Percentiles rank a stretch among this genome's conserved stretches.
These are phyloP conservation scores for Cercospora janseana DNA, from an alignment of 2,329 filamentous ascomycete genomes.

Conservation along the genomic window DNA sequence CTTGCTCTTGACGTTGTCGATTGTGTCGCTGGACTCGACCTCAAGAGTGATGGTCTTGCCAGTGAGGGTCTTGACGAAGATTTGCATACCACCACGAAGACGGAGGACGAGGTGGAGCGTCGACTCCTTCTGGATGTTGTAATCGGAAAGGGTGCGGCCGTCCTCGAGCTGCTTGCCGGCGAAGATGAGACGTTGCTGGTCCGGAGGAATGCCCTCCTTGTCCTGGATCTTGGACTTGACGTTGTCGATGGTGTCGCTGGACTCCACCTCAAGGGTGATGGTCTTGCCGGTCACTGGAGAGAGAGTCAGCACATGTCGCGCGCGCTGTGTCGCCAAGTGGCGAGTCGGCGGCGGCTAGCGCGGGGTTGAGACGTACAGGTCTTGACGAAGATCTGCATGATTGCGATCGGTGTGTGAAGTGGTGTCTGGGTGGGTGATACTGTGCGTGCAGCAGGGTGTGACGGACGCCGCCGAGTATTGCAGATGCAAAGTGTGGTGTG, in stretches of 20 bases:
- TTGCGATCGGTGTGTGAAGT: constrained; percentile 33
- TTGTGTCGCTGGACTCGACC: constrained; percentile 98
- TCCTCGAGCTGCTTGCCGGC: constrained; percentile 96
- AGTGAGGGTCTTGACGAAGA: constrained; percentile 99
- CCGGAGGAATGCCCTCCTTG: constrained; percentile 94
- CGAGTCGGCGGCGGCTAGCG: constrained; percentile 30
- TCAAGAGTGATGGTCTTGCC: constrained; percentile 99
- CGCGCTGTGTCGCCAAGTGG: constrained; percentile 7
- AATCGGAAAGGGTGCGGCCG: constrained; percentile 83
- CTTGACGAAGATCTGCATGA: constrained; percentile 98
- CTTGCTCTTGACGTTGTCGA: constrained; percentile 99
- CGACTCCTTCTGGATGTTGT: constrained; percentile 82
- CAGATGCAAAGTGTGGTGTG: constrained; percentile 8
- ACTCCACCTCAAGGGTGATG: constrained; percentile 66
- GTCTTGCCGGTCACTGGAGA: constrained; percentile 63
- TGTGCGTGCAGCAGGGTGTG: constrained; percentile 8
- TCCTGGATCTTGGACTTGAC: constrained; percentile 97
- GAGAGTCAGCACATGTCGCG: constrained; percentile 36
- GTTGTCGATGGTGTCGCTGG: constrained; percentile 88
- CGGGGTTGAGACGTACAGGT: constrained; percentile 67
- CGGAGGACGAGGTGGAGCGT: constrained; percentile 65
- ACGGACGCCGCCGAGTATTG: constrained; percentile 17
- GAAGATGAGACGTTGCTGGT: constrained; percentile 95
- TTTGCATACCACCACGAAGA: constrained; percentile 68
- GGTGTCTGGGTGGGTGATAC: constrained; percentile 23